Conservation (phyloP, 805 yeast species). For the Saccharomycopsis schoenii region DNA sequence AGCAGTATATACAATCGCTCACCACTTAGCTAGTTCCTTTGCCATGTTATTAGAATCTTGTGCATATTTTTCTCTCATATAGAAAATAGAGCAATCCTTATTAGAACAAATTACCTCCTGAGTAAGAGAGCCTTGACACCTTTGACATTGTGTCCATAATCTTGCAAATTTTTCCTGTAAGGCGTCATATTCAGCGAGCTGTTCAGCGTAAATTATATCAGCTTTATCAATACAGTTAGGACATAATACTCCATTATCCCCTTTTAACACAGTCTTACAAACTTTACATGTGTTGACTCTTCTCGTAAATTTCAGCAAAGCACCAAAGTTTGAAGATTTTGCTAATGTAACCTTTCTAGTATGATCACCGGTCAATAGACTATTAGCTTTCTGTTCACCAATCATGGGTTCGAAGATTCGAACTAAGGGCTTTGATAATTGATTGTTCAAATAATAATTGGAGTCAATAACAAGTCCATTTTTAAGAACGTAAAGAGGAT, state of each 20-base stretch:
- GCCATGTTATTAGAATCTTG: conserved; percentile 55
- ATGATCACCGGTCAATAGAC: conserved; percentile 73
- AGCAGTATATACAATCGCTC: background rate
- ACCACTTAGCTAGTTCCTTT: conserved; percentile 35
- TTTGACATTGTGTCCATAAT: conserved; percentile 96
- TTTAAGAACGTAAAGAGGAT: conserved; percentile 87
- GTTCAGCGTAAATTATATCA: conserved; percentile 72
- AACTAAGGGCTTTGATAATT: conserved; percentile 81
- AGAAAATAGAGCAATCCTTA: conserved; percentile 94
- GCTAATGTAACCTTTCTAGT: conserved; percentile 61
- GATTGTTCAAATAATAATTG: conserved; percentile 87
- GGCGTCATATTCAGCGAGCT: conserved; percentile 68
- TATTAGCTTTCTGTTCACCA: conserved; percentile 76
- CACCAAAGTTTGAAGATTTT: conserved; percentile 44
- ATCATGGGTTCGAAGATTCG: conserved; percentile 93
- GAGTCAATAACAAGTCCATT: conserved; percentile 91
- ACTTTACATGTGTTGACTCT: conserved; percentile 82
- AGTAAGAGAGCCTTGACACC: conserved; percentile 93
- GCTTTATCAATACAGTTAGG: conserved; percentile 63
- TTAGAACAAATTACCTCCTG: conserved; percentile 93
- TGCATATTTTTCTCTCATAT: conserved; percentile 86
- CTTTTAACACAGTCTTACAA: conserved; percentile 70
- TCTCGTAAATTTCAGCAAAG: conserved; percentile 83
- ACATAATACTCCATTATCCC: conserved; percentile 69
- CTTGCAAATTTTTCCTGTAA: conserved; percentile 76